These are phyloP conservation scores for Colletotrichum orbiculare DNA, from an alignment of 2,329 filamentous ascomycete species.

Conservation along the genomic window DNA sequence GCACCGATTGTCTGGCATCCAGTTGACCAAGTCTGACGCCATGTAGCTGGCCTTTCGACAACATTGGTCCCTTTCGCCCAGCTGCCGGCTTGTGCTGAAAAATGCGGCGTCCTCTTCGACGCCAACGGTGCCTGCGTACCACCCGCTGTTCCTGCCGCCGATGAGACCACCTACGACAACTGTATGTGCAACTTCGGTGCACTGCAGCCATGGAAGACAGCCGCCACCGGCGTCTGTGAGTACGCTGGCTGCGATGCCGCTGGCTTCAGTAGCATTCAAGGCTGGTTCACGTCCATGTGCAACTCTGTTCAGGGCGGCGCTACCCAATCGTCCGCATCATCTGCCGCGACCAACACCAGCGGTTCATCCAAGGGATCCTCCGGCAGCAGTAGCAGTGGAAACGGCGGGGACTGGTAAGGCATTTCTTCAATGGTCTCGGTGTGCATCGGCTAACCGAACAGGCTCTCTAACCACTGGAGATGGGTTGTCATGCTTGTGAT, in stretches of 20 bases:
- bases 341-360: constrained; percentile 41
- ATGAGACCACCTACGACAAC: constrained; percentile 65
- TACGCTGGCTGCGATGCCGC: constrained; percentile 61
- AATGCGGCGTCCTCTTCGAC: constrained; percentile 71
- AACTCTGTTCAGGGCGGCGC: constrained; percentile 53
- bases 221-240: constrained; percentile 71
- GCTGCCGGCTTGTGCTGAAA: constrained; percentile 71
- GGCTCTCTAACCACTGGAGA: constrained; percentile 77
- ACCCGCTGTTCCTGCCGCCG: constrained; percentile 59
- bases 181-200: constrained; percentile 80
- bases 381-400: constrained; percentile 36
- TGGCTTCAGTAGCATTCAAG: constrained; percentile 66
- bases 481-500: constrained; percentile 87
- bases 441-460: constrained; percentile 45
- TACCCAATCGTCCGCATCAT: constrained; percentile 43
- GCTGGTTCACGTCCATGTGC: constrained; percentile 79
- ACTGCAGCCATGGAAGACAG: constrained; percentile 56
- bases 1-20: not conserved
- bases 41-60: constrained; percentile 45
- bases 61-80: constrained; percentile 67
- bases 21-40: not conserved
- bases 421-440: not conserved
- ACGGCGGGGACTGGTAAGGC: constrained; percentile 60
- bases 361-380: constrained; percentile 40
- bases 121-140: constrained; percentile 80